Evolutionary conservation across 305 asterid genomes (phyloP).

Genomic region (Stenogyne calaminthoides): DNA sequence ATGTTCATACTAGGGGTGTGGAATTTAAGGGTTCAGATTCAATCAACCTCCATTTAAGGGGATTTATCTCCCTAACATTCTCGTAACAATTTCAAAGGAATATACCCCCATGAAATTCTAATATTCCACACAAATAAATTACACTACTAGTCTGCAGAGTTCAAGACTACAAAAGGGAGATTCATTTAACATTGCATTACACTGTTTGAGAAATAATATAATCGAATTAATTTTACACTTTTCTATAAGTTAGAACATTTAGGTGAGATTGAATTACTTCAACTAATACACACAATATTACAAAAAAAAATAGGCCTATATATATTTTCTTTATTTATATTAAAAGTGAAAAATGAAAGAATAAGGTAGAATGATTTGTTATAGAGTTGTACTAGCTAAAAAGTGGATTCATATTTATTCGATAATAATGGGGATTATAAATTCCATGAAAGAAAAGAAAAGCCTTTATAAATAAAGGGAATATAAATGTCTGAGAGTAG

Average conservation of each 20-base stretch:
- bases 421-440: neutral
- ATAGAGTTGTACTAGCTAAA: neutral
- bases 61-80: too few species aligned
- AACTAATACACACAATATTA: neutral
- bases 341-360: neutral
- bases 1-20: too few species aligned
- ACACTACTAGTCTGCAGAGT: neutral
- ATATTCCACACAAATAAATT: neutral
- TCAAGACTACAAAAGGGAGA: too few species aligned
- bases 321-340: too few species aligned
- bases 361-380: neutral
- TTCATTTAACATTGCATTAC: neutral
- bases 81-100: neutral
- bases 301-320: neutral
- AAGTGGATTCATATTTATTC: conserved; percentile 8
- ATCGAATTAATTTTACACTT: too few species aligned
- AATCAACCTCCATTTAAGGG: too few species aligned
- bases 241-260: too few species aligned
- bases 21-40: too few species aligned
- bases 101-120: neutral
- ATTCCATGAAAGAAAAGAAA: neutral
- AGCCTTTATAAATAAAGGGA: neutral
- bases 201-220: too few species aligned
- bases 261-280: too few species aligned
- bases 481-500: neutral